Conservation (phyloP, 1,139 yeast genomes). For the Trichomonascaceae sp. region DNA sequence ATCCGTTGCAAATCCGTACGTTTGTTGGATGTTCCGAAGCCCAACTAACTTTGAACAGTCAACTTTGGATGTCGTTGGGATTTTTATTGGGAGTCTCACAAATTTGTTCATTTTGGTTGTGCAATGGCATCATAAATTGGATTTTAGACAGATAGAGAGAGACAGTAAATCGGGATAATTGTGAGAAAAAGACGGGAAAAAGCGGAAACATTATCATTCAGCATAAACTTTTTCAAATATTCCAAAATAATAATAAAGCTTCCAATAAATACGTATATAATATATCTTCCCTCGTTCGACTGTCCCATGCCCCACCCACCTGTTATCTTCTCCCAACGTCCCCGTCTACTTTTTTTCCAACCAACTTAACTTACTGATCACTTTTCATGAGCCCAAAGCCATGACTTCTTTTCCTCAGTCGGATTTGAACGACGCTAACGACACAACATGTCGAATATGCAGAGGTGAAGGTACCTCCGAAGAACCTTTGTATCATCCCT, state of each 20-base stretch:
- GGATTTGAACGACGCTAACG: neutral
- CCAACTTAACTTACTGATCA: neutral
- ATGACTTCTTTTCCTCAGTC: neutral
- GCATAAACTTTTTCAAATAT: no score
- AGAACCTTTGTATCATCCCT: constrained; percentile 86
- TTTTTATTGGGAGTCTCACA: no score
- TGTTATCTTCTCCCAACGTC: neutral
- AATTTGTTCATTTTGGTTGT: no score
- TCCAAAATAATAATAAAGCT: no score
- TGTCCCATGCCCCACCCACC: neutral
- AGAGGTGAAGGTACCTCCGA: constrained; percentile 78
- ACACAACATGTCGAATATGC: constrained; percentile 78
- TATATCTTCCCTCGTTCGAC: neutral
- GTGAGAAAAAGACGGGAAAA: neutral
- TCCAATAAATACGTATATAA: neutral
- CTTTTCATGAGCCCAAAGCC: neutral
- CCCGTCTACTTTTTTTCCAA: neutral
- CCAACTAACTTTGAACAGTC: no score
- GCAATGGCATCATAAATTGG: no score
- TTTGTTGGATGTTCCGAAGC: no score
- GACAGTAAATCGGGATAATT: no score
- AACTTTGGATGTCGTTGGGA: neutral
- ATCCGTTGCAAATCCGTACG: no score
- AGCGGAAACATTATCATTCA: neutral
- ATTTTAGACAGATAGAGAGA: no score